These are phyloP conservation scores for Silene uniflora DNA, from an alignment of 148 eudicot species.

Conservation along the genomic window DNA sequence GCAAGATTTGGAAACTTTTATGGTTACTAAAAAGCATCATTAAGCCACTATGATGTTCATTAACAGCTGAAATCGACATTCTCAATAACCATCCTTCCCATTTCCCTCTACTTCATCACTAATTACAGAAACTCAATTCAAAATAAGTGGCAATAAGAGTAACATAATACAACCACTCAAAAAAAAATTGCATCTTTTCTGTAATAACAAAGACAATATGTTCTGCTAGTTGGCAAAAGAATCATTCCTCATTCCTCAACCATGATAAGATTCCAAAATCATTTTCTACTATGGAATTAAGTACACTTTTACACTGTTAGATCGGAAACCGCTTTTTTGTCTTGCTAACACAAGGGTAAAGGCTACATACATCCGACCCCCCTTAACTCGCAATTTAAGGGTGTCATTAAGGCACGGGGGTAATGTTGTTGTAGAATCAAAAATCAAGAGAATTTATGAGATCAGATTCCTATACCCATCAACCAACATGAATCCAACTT, in stretches of 20 bases:
- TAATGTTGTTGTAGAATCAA: neutral
- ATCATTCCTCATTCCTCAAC: conserved; percentile 1
- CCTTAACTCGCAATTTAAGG: too few species aligned
- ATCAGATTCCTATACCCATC: conserved; percentile 13
- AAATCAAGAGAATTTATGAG: conserved; percentile 2
- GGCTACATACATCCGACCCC: too few species aligned
- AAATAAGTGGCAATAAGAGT: neutral
- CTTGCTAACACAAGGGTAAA: too few species aligned
- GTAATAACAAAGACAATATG: neutral
- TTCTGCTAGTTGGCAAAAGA: neutral
- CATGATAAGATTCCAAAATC: conserved; percentile 3
- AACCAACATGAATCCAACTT: conserved; percentile 5
- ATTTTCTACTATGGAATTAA: neutral
- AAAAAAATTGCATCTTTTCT: conserved; percentile 5
- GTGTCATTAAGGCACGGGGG: too few species aligned
- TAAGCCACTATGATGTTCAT: neutral
- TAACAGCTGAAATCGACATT: neutral
- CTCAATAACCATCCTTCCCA: neutral
- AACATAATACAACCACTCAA: conserved; percentile 10
- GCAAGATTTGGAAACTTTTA: neutral
- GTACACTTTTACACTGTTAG: neutral
- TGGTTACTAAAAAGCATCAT: neutral
- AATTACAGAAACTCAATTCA: too few species aligned
- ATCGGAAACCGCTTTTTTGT: too few species aligned
- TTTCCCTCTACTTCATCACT: too few species aligned